Base-by-base conservation (phyloP, 2,329 filamentous ascomycete genomes). In the Trichoderma sp. region DNA sequence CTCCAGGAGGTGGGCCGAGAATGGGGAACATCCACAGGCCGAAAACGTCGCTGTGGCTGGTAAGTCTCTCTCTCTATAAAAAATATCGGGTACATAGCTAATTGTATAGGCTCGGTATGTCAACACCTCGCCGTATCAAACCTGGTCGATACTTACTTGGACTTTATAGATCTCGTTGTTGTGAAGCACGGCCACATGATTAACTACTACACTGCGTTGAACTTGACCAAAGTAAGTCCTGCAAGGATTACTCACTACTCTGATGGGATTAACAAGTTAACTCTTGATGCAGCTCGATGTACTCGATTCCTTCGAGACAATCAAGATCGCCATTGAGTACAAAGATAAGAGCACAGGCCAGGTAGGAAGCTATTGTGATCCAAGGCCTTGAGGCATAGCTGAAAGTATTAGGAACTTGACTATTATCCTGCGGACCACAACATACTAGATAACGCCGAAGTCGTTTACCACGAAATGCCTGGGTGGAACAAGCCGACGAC, bases 401-500 rank as follows among this genome's bases (percentile, higher is more conserved):
- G 2, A 50, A 12, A 12, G n/a, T 20, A 50, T n/a, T 20, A 50
- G 43, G 43, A 50, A 12, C 43, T 50, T 20, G 43, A 50, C 43
- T 50, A 20, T 50, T 50, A 50, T 50, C 43, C 43, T 0, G 43
- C 43, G n/a, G 88, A 92, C 76, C 84, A 89, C 13, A 81, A 84
- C 58, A 79, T 86, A 32, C 83, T 93, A 17, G 86, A 87, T 26
- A 82, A 84, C 67, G 85, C 88, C 69, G 87, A 91, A 77, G 88
- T 92, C 20, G 85, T 88, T 50, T 94, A 94, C 81, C 85, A 89
- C 76, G 91, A 90, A 67, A 80, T 94, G 71, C 85, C 87, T 26
- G 92, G 92, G 61, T 94, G 92, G 92, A 85, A 92, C 77, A 85
- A 84, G 77, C 83, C 87, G 43, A 94, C 89, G 0, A 89, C 88